These are phyloP conservation scores for Trifolium dubium DNA, from an alignment of 306 rosid genomes.

Conservation along the genomic window DNA sequence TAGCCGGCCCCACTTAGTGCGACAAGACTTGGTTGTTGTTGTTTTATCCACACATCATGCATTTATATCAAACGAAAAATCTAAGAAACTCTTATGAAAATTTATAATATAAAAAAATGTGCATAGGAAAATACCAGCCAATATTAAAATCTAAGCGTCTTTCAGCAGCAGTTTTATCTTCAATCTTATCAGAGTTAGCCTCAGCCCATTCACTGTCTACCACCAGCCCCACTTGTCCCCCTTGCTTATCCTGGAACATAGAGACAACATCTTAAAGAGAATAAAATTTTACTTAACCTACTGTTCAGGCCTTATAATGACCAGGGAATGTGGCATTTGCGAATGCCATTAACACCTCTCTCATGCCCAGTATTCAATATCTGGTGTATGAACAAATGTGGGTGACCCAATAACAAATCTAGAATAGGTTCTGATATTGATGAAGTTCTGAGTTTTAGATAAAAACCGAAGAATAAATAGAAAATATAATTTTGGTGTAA, in stretches of 20 bases:
- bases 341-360: neutral
- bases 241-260: conserved; percentile 68
- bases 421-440: neutral
- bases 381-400: neutral
- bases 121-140: conserved; percentile 71
- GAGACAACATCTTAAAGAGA: conserved; percentile 22
- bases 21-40: too few species aligned
- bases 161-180: conserved; percentile 77
- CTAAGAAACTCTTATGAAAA: conserved; percentile 1
- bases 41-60: neutral
- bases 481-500: neutral
- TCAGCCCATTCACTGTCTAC: conserved; percentile 97
- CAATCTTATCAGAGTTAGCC: conserved; percentile 72
- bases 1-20: too few species aligned
- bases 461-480: conserved; percentile 1
- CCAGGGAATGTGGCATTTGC: neutral
- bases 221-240: conserved; percentile 77
- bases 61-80: conserved; percentile 14
- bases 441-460: neutral
- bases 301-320: neutral
- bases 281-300: neutral
- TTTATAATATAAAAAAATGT: neutral
- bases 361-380: neutral
- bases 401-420: neutral
- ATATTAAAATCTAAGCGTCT: conserved; percentile 92